These are phyloP conservation scores for Geum urbanum DNA, from an alignment of 306 rosid genomes.

Conservation along the genomic window DNA sequence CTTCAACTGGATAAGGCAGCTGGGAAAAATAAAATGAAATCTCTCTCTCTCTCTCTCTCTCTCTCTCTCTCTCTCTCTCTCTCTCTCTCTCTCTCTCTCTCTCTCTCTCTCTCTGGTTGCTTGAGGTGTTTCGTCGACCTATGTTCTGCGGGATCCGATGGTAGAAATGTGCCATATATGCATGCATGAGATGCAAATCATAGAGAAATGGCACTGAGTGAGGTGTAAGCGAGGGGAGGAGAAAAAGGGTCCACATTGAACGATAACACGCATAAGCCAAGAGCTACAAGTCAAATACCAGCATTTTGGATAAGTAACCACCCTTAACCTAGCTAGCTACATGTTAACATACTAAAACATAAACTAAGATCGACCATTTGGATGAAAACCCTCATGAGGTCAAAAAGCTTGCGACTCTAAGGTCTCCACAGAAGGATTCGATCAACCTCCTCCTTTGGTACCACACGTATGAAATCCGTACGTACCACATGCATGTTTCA, in stretches of 20 bases:
- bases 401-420: conserved; percentile 2
- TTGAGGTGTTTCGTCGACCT: no score
- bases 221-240: neutral
- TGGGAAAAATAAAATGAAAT: no score
- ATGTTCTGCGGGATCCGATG: no score
- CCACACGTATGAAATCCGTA: neutral
- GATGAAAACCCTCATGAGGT: neutral
- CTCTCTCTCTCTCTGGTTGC: no score
- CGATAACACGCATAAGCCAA: conserved; percentile 29
- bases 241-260: conserved; percentile 31
- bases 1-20: neutral
- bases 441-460: neutral
- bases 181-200: neutral
- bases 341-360: conserved; percentile 14
- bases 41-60: no score
- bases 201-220: conserved; percentile 12
- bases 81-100: no score
- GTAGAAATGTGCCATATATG: neutral
- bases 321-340: conserved; percentile 19
- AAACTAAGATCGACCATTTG: conserved; percentile 11
- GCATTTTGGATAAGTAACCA: conserved; percentile 31
- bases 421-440: neutral
- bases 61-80: no score
- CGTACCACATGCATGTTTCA: neutral
- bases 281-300: conserved; percentile 47